phyloP scores from a whole-genome alignment of 2,329 filamentous ascomycete species.

The Beauveria sp. region DNA sequence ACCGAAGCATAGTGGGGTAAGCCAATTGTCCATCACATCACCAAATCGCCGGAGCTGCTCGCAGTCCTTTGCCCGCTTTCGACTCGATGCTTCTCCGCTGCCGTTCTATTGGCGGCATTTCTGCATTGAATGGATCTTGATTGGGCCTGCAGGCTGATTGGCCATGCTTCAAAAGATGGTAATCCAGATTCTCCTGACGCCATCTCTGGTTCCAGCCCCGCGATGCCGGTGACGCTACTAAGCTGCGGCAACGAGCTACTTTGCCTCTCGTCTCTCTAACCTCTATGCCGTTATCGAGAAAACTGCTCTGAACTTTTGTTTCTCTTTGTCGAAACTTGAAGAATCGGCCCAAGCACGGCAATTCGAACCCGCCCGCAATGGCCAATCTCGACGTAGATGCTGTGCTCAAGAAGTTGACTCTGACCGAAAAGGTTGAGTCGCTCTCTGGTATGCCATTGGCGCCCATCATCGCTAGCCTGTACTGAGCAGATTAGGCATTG shows the following conservation, averaged over 20 bases:
- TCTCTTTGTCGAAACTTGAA: background rate
- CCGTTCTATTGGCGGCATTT: background rate
- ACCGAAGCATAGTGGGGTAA: background rate
- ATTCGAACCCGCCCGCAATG: conserved; percentile 25
- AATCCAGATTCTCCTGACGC: background rate
- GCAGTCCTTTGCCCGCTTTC: background rate
- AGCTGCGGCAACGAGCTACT: background rate
- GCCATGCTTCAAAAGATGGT: background rate
- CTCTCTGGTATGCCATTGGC: conserved; percentile 34
- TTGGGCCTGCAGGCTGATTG: background rate
- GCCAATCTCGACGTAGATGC: conserved; percentile 47
- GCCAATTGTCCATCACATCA: background rate
- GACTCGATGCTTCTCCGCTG: background rate
- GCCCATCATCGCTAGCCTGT: background rate
- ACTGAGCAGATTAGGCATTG: conserved; percentile 37
- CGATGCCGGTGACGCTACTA: conserved; percentile 4
- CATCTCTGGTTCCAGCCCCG: background rate
- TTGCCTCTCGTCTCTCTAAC: background rate
- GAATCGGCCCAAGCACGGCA: background rate
- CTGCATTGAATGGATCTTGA: background rate
- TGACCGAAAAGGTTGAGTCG: conserved; percentile 45
- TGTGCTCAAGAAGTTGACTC: conserved; percentile 44
- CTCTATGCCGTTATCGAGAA: background rate
- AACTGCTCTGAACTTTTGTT: background rate
- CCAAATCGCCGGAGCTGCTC: background rate